Evolutionary conservation across 306 rosid genomes (phyloP).

Genomic region (Sophora flavescens): DNA sequence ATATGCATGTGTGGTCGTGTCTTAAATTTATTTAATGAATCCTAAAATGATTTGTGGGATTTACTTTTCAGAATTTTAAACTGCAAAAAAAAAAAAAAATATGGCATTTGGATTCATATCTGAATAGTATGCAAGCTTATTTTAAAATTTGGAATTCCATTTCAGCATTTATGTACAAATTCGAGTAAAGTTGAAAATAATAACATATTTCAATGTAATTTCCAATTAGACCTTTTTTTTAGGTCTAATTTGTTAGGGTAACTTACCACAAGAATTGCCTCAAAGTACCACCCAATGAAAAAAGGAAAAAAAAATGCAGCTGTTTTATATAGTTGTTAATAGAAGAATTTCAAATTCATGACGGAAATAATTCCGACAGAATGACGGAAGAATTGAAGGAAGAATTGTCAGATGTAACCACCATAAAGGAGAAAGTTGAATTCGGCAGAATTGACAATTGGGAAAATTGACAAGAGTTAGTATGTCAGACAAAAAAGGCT

Average conservation of each 20-base stretch:
- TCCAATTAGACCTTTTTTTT: background rate
- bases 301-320: background rate
- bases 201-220: background rate
- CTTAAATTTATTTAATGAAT: background rate
- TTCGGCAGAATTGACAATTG: too few relatives aligned
- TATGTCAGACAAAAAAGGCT: too few relatives aligned
- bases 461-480: too few relatives aligned
- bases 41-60: slow-evolving; percentile 36
- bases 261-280: slow-evolving; percentile 8
- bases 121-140: slow-evolving; percentile 3
- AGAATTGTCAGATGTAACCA: too few relatives aligned
- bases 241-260: background rate
- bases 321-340: too few relatives aligned
- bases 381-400: too few relatives aligned
- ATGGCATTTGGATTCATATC: background rate
- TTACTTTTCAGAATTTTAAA: slow-evolving; percentile 39
- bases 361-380: too few relatives aligned
- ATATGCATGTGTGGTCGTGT: slow-evolving; percentile 51
- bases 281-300: slow-evolving; percentile 3
- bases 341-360: too few relatives aligned
- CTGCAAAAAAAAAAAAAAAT: background rate
- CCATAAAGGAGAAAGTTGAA: too few relatives aligned
- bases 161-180: background rate
- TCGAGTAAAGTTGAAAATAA: background rate
- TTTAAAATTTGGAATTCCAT: background rate